Evolutionary conservation across 1,284 basidiomycete genomes (phyloP), one percentile per base, ranked within the genome.

Genomic region (Cutaneotrichosporon spelunceum): DNA sequence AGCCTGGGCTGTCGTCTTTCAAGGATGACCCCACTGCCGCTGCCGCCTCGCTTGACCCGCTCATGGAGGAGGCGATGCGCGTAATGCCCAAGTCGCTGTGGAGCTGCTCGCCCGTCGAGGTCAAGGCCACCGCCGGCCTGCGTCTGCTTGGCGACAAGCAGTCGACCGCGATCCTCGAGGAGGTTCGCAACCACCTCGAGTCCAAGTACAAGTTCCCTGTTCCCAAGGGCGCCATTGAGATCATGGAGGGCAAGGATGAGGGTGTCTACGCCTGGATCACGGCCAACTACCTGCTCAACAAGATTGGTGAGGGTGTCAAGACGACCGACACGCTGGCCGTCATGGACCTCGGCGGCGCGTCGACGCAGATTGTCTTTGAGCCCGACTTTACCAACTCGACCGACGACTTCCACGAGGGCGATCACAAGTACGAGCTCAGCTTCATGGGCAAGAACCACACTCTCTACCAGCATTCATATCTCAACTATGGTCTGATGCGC

Each of bases 221-320:
- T 21, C 79, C 72, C 56, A 77, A 84, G 34, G 82, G 84, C 64
- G 84, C 83, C 3, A 89, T 95, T 26, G 85, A 84, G 57, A 88
- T 96, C 68, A 97, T 98, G 95, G 93, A 98, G 70, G 95, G 95
- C 21, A 89, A 87, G 70, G 93, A 98, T 74, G 95, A 99, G 79
- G 93, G 91, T 50, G 93, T 98, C 27, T 98, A 91, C 76, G 93
- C 94, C 21, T 99, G 95, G 95, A 93, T 98, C 72, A 97, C 94
- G 13, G 91, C 91, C 66, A 99, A 99, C 80, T 98, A 97, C 79
- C 83, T 95, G 36, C 81, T 94, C 54, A 84, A 84, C 57, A 86
- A 88, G 53, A 86, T 95, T 68, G 84, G 86, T 21, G 82, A 84
- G 34, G 83, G 82, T 59, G 66, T 78, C 34, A 79, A 79, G 29